Base-by-base conservation (phyloP, 352 stramenopile species). In the Pythium volutum region DNA sequence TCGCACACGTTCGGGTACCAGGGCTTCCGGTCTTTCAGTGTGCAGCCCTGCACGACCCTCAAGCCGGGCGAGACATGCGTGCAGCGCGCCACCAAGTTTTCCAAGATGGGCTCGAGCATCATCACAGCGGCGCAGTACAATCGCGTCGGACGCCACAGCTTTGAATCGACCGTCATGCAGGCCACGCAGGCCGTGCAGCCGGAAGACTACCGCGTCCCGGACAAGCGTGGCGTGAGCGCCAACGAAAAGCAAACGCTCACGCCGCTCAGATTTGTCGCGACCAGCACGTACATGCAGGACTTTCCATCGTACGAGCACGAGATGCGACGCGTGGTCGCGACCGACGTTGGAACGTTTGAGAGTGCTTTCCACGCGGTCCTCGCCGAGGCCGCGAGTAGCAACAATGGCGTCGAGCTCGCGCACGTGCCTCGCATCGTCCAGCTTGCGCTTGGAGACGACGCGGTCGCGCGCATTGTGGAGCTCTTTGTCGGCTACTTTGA, bases 21-120 rank as follows among this genome's bases (percentile, higher is more conserved):
- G 66, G 86, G 84, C 29, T 95, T 91, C 73, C 70, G 77, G 61
- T 90, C 77, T 11, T 90, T 89, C 53, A 69, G 71, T 38, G 69
- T 70, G 51, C 82, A 91, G 61, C 67, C 81, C 11, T 92, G 84
- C 45, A 59, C 83, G 27, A 89, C 81, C 47, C 75, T 93, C 53
- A 93, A 93, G 56, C 78, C 86, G 2, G 86, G 84, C 26, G 79
- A 93, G 64, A 78, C 71, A 6, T 84, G 87, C 38, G 73, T 81
- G 57, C 71, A 77, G 34, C 79, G 82, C 8, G 71, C 74, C 9
- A 89, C 70, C 65, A 93, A 91, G 69, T 95, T 92, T 59, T 90
- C 81, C 18, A 73, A 75, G 22, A 92, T 91, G 75, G 79, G 75
- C 16, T 85, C 74, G n/a, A 69, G 62, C 50, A 93, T 91, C 60